phyloP scores from a whole-genome alignment of 129 eudicot species.

The Flaveria brownii region DNA sequence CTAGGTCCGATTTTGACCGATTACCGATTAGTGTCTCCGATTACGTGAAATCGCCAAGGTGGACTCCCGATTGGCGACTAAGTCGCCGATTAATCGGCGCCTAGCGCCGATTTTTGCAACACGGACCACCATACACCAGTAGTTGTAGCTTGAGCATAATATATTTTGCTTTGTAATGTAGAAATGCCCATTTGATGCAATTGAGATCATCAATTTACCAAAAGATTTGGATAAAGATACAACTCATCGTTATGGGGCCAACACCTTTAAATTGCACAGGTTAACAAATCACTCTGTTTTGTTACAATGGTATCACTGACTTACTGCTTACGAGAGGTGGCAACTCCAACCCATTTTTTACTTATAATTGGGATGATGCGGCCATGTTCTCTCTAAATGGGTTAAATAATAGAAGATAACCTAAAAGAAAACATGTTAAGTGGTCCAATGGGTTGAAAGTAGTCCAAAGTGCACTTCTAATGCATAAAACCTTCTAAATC shows the following conservation, averaged over 20 bases:
- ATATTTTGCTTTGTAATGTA: slow-evolving; percentile 32
- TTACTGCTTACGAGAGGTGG: slow-evolving; percentile 13
- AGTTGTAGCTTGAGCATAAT: slow-evolving; percentile 18
- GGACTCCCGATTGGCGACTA: too few relatives aligned
- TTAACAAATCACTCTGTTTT: slow-evolving; percentile 33
- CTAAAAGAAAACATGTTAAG: not conserved
- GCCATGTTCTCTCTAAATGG: not conserved
- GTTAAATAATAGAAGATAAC: not conserved
- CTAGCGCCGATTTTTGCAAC: too few relatives aligned
- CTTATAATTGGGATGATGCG: not conserved
- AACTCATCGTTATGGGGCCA: slow-evolving; percentile 83
- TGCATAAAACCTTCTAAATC: not conserved
- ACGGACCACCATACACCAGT: not conserved
- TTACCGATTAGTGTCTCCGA: too few relatives aligned
- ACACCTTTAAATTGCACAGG: slow-evolving; percentile 90
- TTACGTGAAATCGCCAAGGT: too few relatives aligned
- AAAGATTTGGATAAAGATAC: slow-evolving; percentile 88
- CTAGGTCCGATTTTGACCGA: too few relatives aligned
- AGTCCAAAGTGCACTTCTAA: not conserved
- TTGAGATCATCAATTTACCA: slow-evolving; percentile 85
- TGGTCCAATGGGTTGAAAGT: not conserved
- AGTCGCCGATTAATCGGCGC: too few relatives aligned
- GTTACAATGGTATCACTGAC: slow-evolving; percentile 14
- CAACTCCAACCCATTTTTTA: not conserved
- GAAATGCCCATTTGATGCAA: slow-evolving; percentile 98